Evolutionary conservation across 176 grass and related monocot species (phyloP).

Genomic region (Zoysia japonica): DNA sequence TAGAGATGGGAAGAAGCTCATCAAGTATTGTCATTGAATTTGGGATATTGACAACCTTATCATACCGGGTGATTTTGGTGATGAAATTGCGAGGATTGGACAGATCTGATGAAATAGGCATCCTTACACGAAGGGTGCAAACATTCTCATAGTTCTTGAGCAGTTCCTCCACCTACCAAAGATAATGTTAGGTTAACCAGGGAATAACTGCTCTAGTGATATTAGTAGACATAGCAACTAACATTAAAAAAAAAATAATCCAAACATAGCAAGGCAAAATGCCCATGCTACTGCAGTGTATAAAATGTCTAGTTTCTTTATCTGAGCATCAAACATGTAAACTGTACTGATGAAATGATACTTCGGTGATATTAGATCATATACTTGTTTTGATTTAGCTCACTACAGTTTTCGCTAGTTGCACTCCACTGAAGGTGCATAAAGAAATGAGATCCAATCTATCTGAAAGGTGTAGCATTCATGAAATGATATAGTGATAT

Average conservation of each 20-base stretch:
- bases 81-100: slow-evolving; percentile 80
- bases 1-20: slow-evolving; percentile 85
- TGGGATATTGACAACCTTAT: slow-evolving; percentile 77
- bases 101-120: slow-evolving; percentile 88
- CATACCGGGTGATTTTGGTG: slow-evolving; percentile 77
- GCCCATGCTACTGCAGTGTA: not conserved
- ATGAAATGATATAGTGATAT: not conserved
- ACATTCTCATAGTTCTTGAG: slow-evolving; percentile 84
- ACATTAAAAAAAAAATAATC: slow-evolving; percentile 6
- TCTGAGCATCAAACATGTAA: not conserved
- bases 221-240: not conserved
- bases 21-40: slow-evolving; percentile 89
- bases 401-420: not conserved
- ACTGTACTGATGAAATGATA: not conserved
- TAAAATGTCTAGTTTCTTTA: not conserved
- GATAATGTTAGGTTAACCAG: slow-evolving; percentile 10
- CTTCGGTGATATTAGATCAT: not conserved
- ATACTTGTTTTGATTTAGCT: not conserved
- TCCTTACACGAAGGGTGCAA: slow-evolving; percentile 78
- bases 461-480: not conserved
- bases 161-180: slow-evolving; percentile 70
- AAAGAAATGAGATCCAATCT: not conserved
- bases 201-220: not conserved
- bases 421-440: not conserved
- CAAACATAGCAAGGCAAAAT: not conserved